Evolutionary conservation across 1,284 basidiomycete species (phyloP).

Genomic region (Anthracocystis panici-leucophaei): DNA sequence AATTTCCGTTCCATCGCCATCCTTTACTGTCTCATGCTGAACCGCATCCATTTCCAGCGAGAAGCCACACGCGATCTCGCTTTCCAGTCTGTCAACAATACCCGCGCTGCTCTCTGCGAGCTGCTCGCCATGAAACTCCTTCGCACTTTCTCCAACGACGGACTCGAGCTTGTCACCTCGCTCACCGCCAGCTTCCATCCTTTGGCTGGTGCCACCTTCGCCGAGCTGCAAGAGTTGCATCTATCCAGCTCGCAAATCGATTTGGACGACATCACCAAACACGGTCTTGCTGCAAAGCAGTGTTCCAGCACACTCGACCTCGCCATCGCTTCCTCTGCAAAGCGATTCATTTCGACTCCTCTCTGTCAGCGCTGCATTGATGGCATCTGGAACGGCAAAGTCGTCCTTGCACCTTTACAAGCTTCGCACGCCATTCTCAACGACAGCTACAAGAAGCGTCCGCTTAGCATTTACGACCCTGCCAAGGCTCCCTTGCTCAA

Average conservation of each 20-base stretch:
- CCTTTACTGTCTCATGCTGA: conserved; percentile 89
- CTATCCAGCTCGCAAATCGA: conserved; percentile 35
- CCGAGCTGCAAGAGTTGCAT: conserved; percentile 39
- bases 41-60: conserved; percentile 85
- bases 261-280: conserved; percentile 23
- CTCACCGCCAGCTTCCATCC: conserved; percentile 90
- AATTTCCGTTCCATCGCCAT: conserved; percentile 72
- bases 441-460: conserved; percentile 90
- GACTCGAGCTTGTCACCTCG: conserved; percentile 80
- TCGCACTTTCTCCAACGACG: conserved; percentile 71
- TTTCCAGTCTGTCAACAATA: conserved; percentile 76
- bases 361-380: conserved; percentile 64
- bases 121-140: conserved; percentile 85
- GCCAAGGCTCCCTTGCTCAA: conserved; percentile 90
- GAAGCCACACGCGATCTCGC: conserved; percentile 71
- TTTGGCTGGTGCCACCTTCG: conserved; percentile 72
- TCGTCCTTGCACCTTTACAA: conserved; percentile 52
- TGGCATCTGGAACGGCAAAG: conserved; percentile 61
- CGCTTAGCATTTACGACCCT: conserved; percentile 93
- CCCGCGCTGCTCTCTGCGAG: conserved; percentile 86
- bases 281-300: conserved; percentile 42
- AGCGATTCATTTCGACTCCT: conserved; percentile 62
- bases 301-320: conserved; percentile 61
- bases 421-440: conserved; percentile 59
- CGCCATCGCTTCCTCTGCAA: conserved; percentile 61